Base-by-base conservation (phyloP, 352 stramenopile genomes). In the Pythium pectinolyticum region DNA sequence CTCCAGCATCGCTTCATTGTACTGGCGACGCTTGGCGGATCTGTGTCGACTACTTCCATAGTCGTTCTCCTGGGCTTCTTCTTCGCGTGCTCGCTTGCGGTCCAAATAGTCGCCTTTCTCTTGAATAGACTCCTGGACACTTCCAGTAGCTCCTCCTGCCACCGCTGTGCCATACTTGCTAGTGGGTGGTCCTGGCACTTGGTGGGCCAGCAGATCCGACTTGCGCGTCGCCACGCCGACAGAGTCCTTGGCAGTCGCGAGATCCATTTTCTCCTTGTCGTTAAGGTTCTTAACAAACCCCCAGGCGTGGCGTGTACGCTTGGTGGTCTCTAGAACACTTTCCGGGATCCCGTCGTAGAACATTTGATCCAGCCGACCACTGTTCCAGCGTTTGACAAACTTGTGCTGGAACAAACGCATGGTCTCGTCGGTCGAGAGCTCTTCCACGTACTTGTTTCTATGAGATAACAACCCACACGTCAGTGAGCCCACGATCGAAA, bases 291-390 rank as follows among this genome's bases (percentile, higher is more conserved):
- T 57, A 22, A 86, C 67, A 54, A 93, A 90, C 22, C 71, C 74
- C 84, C 84, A 93, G 31, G 68, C 68, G 63, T 93, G 82, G 50
- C 79, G 79, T n/a, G 84, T 93, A 25, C 84, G 73, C 39, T 80
- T 78, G 22, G 81, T 87, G 47, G 78, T 64, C 59, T 90, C 80
- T n/a, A 89, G 68, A n/a, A 92, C 69, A 30, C 61, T 39, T 48
- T 89, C 77, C 0, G 84, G 77, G 10, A 90, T 73, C 22, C 78
- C 79, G 24, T 72, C 60, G 49, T 93, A 93, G 62, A 81, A 93
- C 78, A 89, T 88, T 43, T 52, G 41, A 2, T 75, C 56, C 41
- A 93, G 70, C 32, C 70, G 67, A 0, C 80, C 74, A 10, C 59
- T 62, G 69, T 93, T 93, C 84, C 84, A 93, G 37, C 78, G 78